These are phyloP conservation scores for Pyrenula massariospora DNA, from an alignment of 495 filamentous ascomycete genomes.

Conservation along the genomic window DNA sequence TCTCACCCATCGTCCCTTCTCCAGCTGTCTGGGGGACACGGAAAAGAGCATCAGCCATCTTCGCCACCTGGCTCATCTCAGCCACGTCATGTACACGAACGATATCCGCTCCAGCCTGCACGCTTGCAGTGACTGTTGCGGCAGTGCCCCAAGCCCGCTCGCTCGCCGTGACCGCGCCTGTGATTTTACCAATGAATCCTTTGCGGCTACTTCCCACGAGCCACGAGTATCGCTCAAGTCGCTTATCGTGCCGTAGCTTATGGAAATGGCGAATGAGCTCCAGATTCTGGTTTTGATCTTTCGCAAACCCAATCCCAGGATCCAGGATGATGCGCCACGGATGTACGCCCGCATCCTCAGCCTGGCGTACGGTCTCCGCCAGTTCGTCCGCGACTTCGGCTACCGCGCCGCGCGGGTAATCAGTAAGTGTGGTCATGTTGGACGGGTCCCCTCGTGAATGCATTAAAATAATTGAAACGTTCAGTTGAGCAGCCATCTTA, in stretches of 20 bases:
- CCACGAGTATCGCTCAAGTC: constrained; percentile 71
- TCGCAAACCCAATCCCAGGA: constrained; percentile 89
- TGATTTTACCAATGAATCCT: constrained; percentile 74
- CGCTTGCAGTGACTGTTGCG: constrained; percentile 73
- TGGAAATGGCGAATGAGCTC: constrained; percentile 59
- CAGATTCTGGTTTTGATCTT: constrained; percentile 68
- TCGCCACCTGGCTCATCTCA: constrained; percentile 80
- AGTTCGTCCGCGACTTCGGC: constrained; percentile 59
- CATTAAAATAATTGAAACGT: constrained; percentile 81
- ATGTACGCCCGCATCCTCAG: constrained; percentile 70
- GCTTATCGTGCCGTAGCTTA: constrained; percentile 48
- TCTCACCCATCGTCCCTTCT: too few relatives aligned
- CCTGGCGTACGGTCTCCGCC: constrained; percentile 54
- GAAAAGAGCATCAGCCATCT: constrained; percentile 82
- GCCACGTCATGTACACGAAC: constrained; percentile 88
- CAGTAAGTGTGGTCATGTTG: constrained; percentile 62
- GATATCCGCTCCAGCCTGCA: constrained; percentile 88
- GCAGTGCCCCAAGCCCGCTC: constrained; percentile 78
- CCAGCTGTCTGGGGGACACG: too few relatives aligned
- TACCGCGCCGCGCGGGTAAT: constrained; percentile 70
- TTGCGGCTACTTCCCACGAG: constrained; percentile 84
- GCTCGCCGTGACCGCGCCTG: constrained; percentile 56
- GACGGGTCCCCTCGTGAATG: constrained; percentile 86
- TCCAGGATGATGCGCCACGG: constrained; percentile 94
- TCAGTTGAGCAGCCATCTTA: constrained; percentile 60